Conservation (phyloP, 2,329 filamentous ascomycete species). For the Aspergillus awamori region DNA sequence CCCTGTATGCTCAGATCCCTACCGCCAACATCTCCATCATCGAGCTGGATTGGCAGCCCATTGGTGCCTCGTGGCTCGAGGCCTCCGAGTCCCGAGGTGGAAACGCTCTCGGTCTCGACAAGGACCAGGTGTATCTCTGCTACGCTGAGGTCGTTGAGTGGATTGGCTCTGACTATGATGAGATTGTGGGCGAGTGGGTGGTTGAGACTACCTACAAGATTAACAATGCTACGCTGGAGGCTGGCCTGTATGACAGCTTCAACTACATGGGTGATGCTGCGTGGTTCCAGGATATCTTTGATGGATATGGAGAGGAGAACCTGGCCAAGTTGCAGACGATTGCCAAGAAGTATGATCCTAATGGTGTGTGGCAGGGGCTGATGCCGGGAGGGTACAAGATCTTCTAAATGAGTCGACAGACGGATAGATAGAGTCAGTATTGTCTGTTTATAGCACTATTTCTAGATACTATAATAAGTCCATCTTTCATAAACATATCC, state of each 20-base stretch:
- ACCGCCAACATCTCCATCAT: conserved; percentile 45
- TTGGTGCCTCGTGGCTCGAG: conserved; percentile 41
- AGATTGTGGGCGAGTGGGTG: conserved; percentile 37
- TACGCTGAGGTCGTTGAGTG: conserved; percentile 44
- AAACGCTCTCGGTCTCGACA: conserved; percentile 32
- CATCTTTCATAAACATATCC: no score
- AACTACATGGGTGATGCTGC: conserved; percentile 40
- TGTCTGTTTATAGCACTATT: no score
- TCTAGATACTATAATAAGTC: no score
- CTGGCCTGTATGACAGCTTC: conserved; percentile 34
- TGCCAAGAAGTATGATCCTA: conserved; percentile 42
- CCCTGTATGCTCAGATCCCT: conserved; percentile 39
- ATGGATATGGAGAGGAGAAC: conserved; percentile 40
- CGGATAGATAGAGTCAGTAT: no score
- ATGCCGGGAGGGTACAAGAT: conserved; percentile 47
- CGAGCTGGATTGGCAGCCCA: conserved; percentile 44
- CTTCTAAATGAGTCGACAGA: conserved; percentile 15
- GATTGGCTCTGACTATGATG: conserved; percentile 30
- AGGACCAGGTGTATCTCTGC: conserved; percentile 43
- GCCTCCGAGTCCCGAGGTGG: conserved; percentile 29
- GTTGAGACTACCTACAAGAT: conserved; percentile 34
- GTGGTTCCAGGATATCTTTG: conserved; percentile 41
- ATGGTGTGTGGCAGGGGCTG: conserved; percentile 40
- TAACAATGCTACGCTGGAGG: conserved; percentile 31
- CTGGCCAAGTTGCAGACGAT: conserved; percentile 32